Percentiles rank a stretch among this genome's conserved stretches.
phyloP scores from a whole-genome alignment of 2,329 filamentous ascomycete genomes.

The Chrysosporium keratinophilum region DNA sequence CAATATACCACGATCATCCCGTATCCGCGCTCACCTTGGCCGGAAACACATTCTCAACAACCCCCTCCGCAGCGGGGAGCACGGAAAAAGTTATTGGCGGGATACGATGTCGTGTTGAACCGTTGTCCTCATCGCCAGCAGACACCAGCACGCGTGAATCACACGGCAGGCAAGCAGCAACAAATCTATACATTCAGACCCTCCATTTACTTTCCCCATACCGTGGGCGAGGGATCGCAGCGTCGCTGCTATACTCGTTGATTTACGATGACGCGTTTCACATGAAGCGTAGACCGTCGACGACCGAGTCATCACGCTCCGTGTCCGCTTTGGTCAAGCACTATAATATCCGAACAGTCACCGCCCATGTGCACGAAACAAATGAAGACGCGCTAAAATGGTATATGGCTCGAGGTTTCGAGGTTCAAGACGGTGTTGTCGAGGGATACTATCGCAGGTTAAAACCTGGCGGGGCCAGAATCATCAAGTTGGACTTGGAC shows the following conservation, averaged over 20 bases:
- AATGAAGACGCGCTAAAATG: conserved; percentile 51
- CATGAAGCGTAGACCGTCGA: neutral
- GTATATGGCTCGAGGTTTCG: conserved; percentile 51
- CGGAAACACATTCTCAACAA: conserved; percentile 3
- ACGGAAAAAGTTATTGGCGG: conserved; percentile 40
- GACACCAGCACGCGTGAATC: conserved; percentile 3
- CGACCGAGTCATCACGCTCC: conserved; percentile 2
- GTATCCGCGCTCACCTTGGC: conserved; percentile 21
- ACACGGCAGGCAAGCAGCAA: conserved; percentile 16
- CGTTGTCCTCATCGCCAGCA: conserved; percentile 18
- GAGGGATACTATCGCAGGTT: conserved; percentile 51
- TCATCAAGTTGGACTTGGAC: conserved; percentile 31
- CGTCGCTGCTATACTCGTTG: conserved; percentile 42
- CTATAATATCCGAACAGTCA: conserved; percentile 44
- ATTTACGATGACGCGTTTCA: conserved; percentile 21
- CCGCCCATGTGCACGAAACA: conserved; percentile 55
- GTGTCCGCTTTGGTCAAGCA: conserved; percentile 35
- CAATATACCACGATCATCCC: conserved; percentile 45
- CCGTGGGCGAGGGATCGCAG: conserved; percentile 47
- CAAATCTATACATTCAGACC: conserved; percentile 52
- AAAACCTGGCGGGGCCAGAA: conserved; percentile 45
- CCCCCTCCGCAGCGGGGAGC: conserved; percentile 7
- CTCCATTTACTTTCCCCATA: conserved; percentile 51
- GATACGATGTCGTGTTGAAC: conserved; percentile 40
- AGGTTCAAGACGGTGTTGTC: conserved; percentile 40